A percentile compares a stretch with the other conserved stretches of the same genome.
Evolutionary conservation across 1,284 basidiomycete genomes (phyloP).

Genomic region (Fomitopsis palustris): DNA sequence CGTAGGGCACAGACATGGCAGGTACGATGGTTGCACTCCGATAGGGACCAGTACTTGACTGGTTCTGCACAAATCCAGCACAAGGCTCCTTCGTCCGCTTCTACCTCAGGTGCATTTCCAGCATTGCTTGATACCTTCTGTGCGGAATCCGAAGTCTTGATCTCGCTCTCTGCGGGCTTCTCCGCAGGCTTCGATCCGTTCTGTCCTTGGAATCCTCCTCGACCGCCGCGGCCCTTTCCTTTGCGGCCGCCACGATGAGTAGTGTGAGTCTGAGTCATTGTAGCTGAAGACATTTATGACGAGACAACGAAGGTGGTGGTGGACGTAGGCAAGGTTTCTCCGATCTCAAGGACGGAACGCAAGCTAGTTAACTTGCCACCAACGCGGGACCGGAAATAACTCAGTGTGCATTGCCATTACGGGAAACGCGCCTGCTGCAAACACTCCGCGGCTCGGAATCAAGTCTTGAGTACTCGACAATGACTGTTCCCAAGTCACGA

Average conservation of each 20-base stretch:
- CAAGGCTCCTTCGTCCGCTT: slow-evolving; percentile 41
- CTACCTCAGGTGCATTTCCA: slow-evolving; percentile 8
- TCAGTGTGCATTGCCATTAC: neutral
- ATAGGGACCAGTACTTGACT: slow-evolving; percentile 86
- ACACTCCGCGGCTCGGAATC: neutral
- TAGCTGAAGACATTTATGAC: slow-evolving; percentile 29
- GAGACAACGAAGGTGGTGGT: neutral
- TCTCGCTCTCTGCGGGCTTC: neutral
- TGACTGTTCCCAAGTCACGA: neutral
- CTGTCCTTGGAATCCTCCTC: slow-evolving; percentile 14
- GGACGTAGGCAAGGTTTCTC: neutral
- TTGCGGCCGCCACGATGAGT: slow-evolving; percentile 28
- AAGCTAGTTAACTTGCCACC: neutral
- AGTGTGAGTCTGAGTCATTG: slow-evolving; percentile 24
- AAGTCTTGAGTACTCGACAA: neutral
- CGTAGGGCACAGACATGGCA: slow-evolving; percentile 93
- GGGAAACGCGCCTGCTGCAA: neutral
- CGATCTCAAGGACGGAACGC: neutral
- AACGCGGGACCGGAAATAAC: neutral
- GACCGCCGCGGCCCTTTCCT: slow-evolving; percentile 27
- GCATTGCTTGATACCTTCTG: slow-evolving; percentile 2
- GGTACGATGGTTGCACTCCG: slow-evolving; percentile 89
- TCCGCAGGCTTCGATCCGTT: neutral
- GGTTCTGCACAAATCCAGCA: slow-evolving; percentile 98
- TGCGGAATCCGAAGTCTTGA: slow-evolving; percentile 6